Evolutionary conservation across 2,329 filamentous ascomycete species (phyloP).

Genomic region (Diaporthe citrichinensis): DNA sequence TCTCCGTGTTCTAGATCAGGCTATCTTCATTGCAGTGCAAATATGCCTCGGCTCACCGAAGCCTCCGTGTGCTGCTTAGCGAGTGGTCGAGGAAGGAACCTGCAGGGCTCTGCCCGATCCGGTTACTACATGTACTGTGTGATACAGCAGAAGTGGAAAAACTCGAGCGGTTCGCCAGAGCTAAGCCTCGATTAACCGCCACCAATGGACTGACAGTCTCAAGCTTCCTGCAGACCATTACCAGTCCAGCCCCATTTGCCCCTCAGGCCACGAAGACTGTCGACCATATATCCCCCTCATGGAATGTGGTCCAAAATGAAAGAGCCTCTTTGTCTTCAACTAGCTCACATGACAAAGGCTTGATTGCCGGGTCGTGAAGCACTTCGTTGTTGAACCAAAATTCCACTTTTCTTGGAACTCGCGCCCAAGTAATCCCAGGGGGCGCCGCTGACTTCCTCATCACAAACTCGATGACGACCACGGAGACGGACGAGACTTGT

Average conservation of each 20-base stretch:
- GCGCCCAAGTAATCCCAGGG: not conserved
- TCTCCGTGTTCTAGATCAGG: not conserved
- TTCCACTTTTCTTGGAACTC: not conserved
- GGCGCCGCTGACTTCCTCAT: not conserved
- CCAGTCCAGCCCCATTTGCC: too few species aligned
- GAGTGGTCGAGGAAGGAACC: not conserved
- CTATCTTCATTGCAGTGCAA: not conserved
- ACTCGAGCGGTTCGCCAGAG: too few species aligned
- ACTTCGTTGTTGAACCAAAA: not conserved
- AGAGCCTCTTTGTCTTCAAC: too few species aligned
- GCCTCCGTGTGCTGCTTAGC: too few species aligned
- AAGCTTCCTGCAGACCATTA: too few species aligned
- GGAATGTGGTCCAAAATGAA: not conserved
- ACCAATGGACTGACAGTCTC: too few species aligned
- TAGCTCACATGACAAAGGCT: not conserved
- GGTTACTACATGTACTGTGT: too few species aligned
- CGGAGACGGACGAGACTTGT: not conserved
- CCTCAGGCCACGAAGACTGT: not conserved
- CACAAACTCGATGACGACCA: not conserved
- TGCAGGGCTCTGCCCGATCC: not conserved
- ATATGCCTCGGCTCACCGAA: not conserved
- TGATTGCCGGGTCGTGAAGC: not conserved
- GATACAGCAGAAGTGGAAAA: too few species aligned
- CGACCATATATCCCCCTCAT: constrained; percentile 1
- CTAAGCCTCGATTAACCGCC: too few species aligned